Base-by-base conservation (phyloP, 2,329 filamentous ascomycete genomes). In the Penicillium sp. region DNA sequence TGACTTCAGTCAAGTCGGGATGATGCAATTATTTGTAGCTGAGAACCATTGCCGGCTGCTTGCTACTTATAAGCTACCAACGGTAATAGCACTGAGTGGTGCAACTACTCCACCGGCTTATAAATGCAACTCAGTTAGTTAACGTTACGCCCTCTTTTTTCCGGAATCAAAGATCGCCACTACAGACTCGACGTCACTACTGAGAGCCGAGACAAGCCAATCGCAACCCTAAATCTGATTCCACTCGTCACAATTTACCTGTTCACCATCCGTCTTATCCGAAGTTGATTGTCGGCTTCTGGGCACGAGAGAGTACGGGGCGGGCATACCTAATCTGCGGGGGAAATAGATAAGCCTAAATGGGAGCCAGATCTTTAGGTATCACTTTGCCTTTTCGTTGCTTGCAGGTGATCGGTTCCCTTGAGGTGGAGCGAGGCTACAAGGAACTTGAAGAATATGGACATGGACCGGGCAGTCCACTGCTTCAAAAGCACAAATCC, bases 131-230 rank as follows among this genome's bases (percentile, higher is more conserved):
- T 35, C 24, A 16, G 33, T 18, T n/a, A n/a, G n/a, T n/a, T n/a
- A n/a, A n/a, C n/a, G n/a, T n/a, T 18, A 13, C 19, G 7, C n/a
- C 9, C 14, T 33, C 24, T 39, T 35, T 13, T n/a, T 31, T 7
- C 49, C 13, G 49, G 19, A 39, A 39, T 39, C 49, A 6, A 24
- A 18, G 49, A 39, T 51, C 11, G 49, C 37, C 36, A 46, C 16
- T 22, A 43, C 18, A 1, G 6, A 18, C 47, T 47, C 44, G 50
- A 61, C 60, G 60, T 61, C 60, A 61, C 39, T 22, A 55, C 37
- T 41, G 22, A 24, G 18, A 35, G 33, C 24, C 18, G 6, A 3
- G 13, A 39, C 16, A 16, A 19, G 18, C 49, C 33, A 51, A 39
- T 51, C 16, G 36, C 49, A 18, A 39, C 18, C 14, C 18, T 39